phyloP scores from a whole-genome alignment of 2,329 filamentous ascomycete genomes.

The Hypomyces rosellus region DNA sequence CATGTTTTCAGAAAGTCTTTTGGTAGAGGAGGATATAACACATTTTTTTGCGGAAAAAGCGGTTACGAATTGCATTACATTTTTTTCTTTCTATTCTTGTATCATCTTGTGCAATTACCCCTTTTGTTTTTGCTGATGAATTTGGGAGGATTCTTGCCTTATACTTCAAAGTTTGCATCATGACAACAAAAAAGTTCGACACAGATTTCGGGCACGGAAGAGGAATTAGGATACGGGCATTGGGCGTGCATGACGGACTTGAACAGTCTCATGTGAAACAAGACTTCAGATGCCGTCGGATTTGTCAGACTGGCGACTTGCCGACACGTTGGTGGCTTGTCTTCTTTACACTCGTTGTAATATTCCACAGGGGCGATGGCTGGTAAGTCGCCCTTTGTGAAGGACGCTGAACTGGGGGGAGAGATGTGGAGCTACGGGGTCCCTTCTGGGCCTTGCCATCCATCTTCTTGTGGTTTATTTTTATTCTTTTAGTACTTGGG shows the following conservation, averaged over 20 bases:
- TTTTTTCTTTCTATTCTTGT: slow-evolving; percentile 38
- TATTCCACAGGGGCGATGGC: slow-evolving; percentile 33
- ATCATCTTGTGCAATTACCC: slow-evolving; percentile 31
- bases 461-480: slow-evolving; percentile 7
- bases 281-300: slow-evolving; percentile 10
- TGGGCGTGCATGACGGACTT: slow-evolving; percentile 23
- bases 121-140: slow-evolving; percentile 24
- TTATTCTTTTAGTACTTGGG: slow-evolving; percentile 6
- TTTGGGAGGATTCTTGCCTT: slow-evolving; percentile 16
- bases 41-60: slow-evolving; percentile 27
- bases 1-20: slow-evolving; percentile 16
- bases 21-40: slow-evolving; percentile 29
- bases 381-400: slow-evolving; percentile 28
- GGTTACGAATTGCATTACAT: slow-evolving; percentile 31
- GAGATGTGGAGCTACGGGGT: slow-evolving; percentile 1
- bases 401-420: slow-evolving; percentile 11
- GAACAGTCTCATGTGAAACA: slow-evolving; percentile 11
- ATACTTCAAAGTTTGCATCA: slow-evolving; percentile 20
- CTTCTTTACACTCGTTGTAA: slow-evolving; percentile 50
- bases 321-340: slow-evolving; percentile 25
- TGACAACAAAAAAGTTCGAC: slow-evolving; percentile 24
- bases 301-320: slow-evolving; percentile 21
- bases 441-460: slow-evolving; percentile 5
- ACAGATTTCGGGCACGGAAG: slow-evolving; percentile 13
- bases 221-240: slow-evolving; percentile 9